These are phyloP conservation scores for Pyricularia grisea DNA, from an alignment of 2,329 filamentous ascomycete genomes.

Conservation along the genomic window DNA sequence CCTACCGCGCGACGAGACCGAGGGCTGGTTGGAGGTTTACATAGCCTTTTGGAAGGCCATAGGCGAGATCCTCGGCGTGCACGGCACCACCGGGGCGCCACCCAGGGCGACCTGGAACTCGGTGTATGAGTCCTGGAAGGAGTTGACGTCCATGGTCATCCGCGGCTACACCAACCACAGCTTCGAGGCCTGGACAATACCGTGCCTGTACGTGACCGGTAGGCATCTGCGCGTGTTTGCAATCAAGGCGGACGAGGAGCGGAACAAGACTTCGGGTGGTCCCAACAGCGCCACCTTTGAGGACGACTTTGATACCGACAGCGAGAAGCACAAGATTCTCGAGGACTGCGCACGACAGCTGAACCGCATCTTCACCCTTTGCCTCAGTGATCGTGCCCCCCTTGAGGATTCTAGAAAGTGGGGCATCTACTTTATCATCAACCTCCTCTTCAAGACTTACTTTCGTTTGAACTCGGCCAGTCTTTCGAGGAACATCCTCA, in stretches of 20 bases:
- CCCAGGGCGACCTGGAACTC: conserved; percentile 58
- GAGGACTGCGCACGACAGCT: conserved; percentile 86
- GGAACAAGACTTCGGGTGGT: conserved; percentile 28
- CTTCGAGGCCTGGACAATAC: conserved; percentile 87
- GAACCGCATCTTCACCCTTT: conserved; percentile 86
- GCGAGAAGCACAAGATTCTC: conserved; percentile 72
- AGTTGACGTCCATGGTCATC: conserved; percentile 66
- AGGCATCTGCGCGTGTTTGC: conserved; percentile 84
- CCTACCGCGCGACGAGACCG: conserved; percentile 57
- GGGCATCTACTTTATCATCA: conserved; percentile 93
- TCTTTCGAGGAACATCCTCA: conserved; percentile 84
- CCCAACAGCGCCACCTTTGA: conserved; percentile 43
- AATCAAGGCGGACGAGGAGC: conserved; percentile 76
- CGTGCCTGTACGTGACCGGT: conserved; percentile 78
- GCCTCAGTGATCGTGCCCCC: conserved; percentile 68
- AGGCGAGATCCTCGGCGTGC: conserved; percentile 59
- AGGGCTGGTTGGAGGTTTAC: conserved; percentile 84
- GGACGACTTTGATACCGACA: conserved; percentile 73
- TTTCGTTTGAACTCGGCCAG: conserved; percentile 88
- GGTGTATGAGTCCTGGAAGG: conserved; percentile 84
- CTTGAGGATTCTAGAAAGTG: conserved; percentile 84
- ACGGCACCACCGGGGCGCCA: conserved; percentile 34
- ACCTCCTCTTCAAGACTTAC: conserved; percentile 95
- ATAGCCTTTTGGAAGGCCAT: conserved; percentile 74
- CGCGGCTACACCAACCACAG: conserved; percentile 68